Evolutionary conservation across 139 green algal species (phyloP).

Genomic region (Eudorina sp.): DNA sequence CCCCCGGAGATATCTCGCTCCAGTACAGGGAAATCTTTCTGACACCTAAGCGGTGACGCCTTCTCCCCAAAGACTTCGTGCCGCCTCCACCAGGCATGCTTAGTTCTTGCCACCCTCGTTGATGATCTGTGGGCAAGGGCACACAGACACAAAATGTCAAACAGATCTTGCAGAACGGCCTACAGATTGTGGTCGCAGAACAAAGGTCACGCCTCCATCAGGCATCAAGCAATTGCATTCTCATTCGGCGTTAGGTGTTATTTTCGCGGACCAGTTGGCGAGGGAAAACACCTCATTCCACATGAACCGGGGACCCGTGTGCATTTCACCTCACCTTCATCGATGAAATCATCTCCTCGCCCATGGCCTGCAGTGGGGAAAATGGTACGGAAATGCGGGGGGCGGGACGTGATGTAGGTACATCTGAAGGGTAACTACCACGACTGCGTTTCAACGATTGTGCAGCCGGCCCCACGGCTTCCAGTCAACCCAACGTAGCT

Average conservation of each 20-base stretch:
- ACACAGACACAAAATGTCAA: background rate
- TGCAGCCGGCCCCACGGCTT: background rate
- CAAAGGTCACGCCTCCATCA: background rate
- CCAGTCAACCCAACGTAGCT: background rate
- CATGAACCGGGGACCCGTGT: background rate
- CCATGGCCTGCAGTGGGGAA: slow-evolving; percentile 80
- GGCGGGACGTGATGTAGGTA: background rate
- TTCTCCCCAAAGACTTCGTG: too few relatives aligned
- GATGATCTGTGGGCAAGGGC: background rate
- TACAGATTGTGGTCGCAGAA: background rate
- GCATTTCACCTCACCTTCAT: slow-evolving; percentile 72
- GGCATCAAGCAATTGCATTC: background rate
- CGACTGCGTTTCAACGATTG: too few relatives aligned
- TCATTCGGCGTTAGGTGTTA: background rate
- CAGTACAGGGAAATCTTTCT: too few relatives aligned
- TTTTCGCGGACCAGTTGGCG: background rate
- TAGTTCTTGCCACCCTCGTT: slow-evolving; percentile 19
- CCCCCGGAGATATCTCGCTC: too few relatives aligned
- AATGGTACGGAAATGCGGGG: background rate
- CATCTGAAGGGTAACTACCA: background rate
- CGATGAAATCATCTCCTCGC: slow-evolving; percentile 93
- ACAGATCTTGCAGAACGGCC: background rate
- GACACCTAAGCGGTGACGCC: background rate
- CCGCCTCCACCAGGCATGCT: too few relatives aligned
- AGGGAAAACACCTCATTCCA: background rate